Evolutionary conservation across 257 asterid species (phyloP), one percentile per base, ranked within the genome.

Genomic region (Ligustrum vulgare): DNA sequence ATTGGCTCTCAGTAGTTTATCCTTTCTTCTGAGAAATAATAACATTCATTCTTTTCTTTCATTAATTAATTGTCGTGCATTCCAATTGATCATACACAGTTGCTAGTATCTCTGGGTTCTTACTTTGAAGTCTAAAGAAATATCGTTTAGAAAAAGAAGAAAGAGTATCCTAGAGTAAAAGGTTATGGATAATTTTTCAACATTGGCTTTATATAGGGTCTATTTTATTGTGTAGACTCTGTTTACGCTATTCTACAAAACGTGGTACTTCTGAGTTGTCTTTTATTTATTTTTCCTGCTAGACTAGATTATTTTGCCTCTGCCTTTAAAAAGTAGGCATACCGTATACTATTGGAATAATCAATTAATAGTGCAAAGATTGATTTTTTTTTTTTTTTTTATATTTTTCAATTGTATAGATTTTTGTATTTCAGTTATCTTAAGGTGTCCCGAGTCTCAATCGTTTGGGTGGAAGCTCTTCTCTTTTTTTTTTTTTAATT

Each of bases 381-480:
- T n/a, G n/a, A n/a, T n/a, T 28, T 28, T 28, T 28, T 28, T 39
- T 13, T 37, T 10, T 12, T 23, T 1, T 36, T 37, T 8, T 41
- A 9, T 41, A 2, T 7, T 41, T 22, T 1, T 28, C 34, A 32
- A 10, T 25, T 5, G 33, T 36, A 37, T 64, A 15, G 5, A 28
- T 41, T 66, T 41, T 72, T 5, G 18, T n/a, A 31, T 45, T 37
- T 69, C 22, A 3, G 13, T 65, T 58, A 58, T 20, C 13, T 31
- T 79, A 43, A 62, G 74, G 31, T 74, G 28, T 60, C 32, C 77
- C 63, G 54, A 73, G 69, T 64, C 35, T 73, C 15, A 67, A 35
- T 36, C 69, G 10, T 64, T 54, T 20, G 49, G 41, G 25, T 51
- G 54, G 45, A 34, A 31, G 11, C 28, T 15, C 54, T 35, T 51